Conservation (phyloP, 495 filamentous ascomycete species). For the Friedmanniomyces simplex region DNA sequence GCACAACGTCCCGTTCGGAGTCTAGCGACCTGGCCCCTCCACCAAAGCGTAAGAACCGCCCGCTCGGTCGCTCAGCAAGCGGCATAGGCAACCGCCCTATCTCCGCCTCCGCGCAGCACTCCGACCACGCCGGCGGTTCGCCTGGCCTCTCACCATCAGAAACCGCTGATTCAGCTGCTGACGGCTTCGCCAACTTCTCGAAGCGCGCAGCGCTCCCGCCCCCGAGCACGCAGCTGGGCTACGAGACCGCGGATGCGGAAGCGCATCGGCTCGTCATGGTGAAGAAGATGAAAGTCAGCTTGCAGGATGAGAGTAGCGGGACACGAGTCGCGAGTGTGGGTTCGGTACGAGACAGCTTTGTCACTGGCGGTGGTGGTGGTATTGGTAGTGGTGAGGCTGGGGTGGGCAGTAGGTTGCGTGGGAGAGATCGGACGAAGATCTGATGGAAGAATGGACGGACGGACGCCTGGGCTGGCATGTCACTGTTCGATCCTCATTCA, state of each 20-base stretch:
- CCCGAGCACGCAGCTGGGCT: slow-evolving; percentile 19
- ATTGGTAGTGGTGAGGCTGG: too few species aligned
- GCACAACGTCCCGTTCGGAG: slow-evolving; percentile 1
- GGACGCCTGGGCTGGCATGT: too few species aligned
- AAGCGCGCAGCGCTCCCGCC: not conserved
- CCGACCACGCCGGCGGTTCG: not conserved
- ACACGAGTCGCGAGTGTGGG: slow-evolving; percentile 13
- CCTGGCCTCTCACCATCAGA: not conserved
- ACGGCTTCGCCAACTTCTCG: not conserved
- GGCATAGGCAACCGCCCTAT: slow-evolving; percentile 8
- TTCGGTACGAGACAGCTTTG: slow-evolving; percentile 13
- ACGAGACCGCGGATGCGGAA: slow-evolving; percentile 17
- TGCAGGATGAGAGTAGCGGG: slow-evolving; percentile 3
- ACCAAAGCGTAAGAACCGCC: slow-evolving; percentile 14
- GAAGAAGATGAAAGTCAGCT: slow-evolving; percentile 8
- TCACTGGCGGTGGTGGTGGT: not conserved
- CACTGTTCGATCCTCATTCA: too few species aligned
- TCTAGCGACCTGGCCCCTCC: not conserved
- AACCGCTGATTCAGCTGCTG: not conserved
- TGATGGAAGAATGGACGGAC: not conserved
- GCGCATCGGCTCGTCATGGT: slow-evolving; percentile 9
- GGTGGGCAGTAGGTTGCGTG: slow-evolving; percentile 5
- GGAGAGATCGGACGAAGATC: not conserved
- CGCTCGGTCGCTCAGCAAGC: slow-evolving; percentile 15
- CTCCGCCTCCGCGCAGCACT: slow-evolving; percentile 1